These are phyloP conservation scores for Emmonsia crescens DNA, from an alignment of 2,329 filamentous ascomycete genomes.

Conservation along the genomic window DNA sequence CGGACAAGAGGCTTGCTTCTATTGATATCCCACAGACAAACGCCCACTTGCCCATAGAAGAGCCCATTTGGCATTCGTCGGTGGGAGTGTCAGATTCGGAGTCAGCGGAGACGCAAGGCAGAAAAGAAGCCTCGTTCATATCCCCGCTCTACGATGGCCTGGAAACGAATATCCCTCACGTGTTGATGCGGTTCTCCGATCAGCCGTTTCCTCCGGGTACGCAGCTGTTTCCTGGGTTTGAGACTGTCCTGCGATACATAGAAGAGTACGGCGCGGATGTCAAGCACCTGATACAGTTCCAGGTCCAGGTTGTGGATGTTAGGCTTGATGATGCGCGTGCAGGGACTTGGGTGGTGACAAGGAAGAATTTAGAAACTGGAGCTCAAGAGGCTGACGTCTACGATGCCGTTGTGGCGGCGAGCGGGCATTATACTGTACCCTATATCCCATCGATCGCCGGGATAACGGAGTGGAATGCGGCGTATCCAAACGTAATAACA, in stretches of 20 bases:
- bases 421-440: conserved; percentile 62
- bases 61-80: conserved; percentile 43
- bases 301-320: conserved; percentile 57
- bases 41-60: conserved; percentile 51
- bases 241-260: conserved; percentile 63
- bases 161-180: conserved; percentile 77
- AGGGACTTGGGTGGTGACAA: conserved; percentile 50
- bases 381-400: conserved; percentile 41
- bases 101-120: conserved; percentile 3
- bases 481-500: conserved; percentile 50
- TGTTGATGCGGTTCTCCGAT: conserved; percentile 71
- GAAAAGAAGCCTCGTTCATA: conserved; percentile 51
- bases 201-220: conserved; percentile 51
- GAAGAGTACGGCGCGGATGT: conserved; percentile 60
- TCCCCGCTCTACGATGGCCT: conserved; percentile 73
- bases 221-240: conserved; percentile 63
- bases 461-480: conserved; percentile 47
- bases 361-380: conserved; percentile 40
- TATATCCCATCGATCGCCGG: conserved; percentile 54
- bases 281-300: conserved; percentile 56
- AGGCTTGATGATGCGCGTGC: conserved; percentile 26
- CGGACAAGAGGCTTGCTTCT: conserved; percentile 32
- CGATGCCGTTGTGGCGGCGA: conserved; percentile 66
- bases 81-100: conserved; percentile 11
- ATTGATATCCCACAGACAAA: conserved; percentile 57